Percentiles rank a stretch among this genome's conserved stretches.
Conservation (phyloP, 164 flowering plant genomes). For the Vitis amurensis region DNA sequence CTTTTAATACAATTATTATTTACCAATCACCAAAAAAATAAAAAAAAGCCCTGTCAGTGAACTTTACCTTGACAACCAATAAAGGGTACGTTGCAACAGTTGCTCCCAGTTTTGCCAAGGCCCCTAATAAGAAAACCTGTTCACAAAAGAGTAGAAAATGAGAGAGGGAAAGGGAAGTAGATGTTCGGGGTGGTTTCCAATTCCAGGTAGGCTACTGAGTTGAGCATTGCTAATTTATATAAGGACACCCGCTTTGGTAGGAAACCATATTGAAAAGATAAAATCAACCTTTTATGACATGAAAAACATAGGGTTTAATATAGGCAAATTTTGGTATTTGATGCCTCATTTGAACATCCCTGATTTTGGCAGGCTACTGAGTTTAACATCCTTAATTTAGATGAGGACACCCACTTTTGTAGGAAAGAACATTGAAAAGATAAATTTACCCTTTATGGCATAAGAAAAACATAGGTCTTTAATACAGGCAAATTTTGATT, state of each 20-base stretch:
- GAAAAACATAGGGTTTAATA: no score
- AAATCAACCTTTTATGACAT: no score
- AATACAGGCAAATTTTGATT: no score
- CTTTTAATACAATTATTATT: no score
- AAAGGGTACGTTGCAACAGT: conserved; percentile 77
- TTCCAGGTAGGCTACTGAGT: background rate
- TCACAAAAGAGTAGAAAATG: conserved; percentile 1
- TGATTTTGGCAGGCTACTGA: no score
- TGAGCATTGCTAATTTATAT: background rate
- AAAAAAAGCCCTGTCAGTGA: background rate
- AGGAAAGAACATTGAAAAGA: background rate
- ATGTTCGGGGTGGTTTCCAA: background rate
- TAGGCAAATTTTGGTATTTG: no score
- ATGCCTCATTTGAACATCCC: no score
- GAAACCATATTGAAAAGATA: no score
- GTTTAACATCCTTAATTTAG: no score
- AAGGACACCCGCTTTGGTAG: no score
- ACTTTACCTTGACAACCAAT: conserved; percentile 77
- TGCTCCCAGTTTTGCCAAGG: conserved; percentile 82
- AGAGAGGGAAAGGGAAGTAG: background rate
- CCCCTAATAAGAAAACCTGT: conserved; percentile 75
- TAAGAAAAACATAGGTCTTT: no score
- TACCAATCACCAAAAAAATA: background rate
- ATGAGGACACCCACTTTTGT: no score
- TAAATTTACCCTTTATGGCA: background rate